Conservation (phyloP, 306 rosid species). For the Gastrolobium bilobum region DNA sequence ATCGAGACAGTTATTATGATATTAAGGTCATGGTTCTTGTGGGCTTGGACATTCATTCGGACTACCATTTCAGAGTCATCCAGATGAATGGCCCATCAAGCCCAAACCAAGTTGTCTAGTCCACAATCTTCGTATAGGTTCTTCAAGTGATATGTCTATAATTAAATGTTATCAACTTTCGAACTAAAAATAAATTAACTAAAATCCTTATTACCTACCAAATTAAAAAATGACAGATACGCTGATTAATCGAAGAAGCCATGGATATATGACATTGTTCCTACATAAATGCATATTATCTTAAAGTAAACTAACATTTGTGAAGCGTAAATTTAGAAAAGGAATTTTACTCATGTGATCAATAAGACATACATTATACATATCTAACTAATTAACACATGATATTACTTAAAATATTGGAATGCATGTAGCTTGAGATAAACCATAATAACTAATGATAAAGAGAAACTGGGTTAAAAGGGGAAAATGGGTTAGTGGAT, state of each 20-base stretch:
- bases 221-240: neutral
- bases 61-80: too few relatives aligned
- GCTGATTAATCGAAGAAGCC: neutral
- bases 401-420: neutral
- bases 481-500: slow-evolving; percentile 49
- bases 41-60: too few relatives aligned
- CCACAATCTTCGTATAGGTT: neutral
- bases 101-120: neutral
- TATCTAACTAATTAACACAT: neutral
- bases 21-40: too few relatives aligned
- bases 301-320: neutral
- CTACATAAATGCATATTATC: neutral
- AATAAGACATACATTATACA: slow-evolving; percentile 17
- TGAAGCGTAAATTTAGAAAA: neutral
- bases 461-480: neutral
- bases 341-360: neutral
- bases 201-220: neutral
- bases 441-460: neutral
- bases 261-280: neutral
- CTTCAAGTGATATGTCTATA: neutral
- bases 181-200: too few relatives aligned
- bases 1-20: too few relatives aligned
- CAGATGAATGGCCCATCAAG: too few relatives aligned
- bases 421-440: neutral
- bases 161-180: neutral